phyloP scores from a whole-genome alignment of 495 filamentous ascomycete genomes.

The Penicillium antarcticum region DNA sequence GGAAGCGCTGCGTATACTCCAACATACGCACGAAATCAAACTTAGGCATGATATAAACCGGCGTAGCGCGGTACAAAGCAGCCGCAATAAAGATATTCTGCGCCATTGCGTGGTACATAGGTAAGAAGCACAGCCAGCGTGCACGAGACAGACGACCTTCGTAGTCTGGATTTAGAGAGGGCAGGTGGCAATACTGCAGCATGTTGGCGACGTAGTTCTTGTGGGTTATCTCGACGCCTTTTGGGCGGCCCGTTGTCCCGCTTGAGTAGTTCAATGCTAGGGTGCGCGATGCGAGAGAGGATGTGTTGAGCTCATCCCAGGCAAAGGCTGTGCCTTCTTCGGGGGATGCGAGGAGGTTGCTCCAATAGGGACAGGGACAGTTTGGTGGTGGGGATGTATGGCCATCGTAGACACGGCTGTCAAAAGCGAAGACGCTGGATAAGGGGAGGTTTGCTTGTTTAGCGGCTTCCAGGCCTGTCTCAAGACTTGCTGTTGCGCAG shows the following conservation, averaged over 20 bases:
- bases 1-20: slow-evolving; percentile 60
- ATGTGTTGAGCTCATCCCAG: slow-evolving; percentile 39
- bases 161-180: slow-evolving; percentile 45
- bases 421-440: slow-evolving; percentile 48
- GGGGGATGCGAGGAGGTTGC: slow-evolving; percentile 38
- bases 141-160: slow-evolving; percentile 25
- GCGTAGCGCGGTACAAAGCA: slow-evolving; percentile 33
- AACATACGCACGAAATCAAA: slow-evolving; percentile 75
- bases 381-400: slow-evolving; percentile 24
- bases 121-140: slow-evolving; percentile 59
- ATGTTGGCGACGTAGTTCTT: slow-evolving; percentile 68
- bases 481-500: slow-evolving; percentile 47
- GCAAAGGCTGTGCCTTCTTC: slow-evolving; percentile 42
- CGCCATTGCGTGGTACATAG: slow-evolving; percentile 69
- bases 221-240: slow-evolving; percentile 80
- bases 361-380: slow-evolving; percentile 47
- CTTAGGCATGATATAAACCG: slow-evolving; percentile 68
- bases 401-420: slow-evolving; percentile 41
- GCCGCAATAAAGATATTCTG: slow-evolving; percentile 49
- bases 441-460: slow-evolving; percentile 32
- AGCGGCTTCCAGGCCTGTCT: slow-evolving; percentile 43
- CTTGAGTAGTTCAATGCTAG: slow-evolving; percentile 67
- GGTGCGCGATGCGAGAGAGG: slow-evolving; percentile 37
- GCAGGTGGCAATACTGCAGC: slow-evolving; percentile 52
- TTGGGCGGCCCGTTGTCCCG: slow-evolving; percentile 80